Conservation (phyloP, 2,329 filamentous ascomycete genomes). For the Colletotrichum eleusines region DNA sequence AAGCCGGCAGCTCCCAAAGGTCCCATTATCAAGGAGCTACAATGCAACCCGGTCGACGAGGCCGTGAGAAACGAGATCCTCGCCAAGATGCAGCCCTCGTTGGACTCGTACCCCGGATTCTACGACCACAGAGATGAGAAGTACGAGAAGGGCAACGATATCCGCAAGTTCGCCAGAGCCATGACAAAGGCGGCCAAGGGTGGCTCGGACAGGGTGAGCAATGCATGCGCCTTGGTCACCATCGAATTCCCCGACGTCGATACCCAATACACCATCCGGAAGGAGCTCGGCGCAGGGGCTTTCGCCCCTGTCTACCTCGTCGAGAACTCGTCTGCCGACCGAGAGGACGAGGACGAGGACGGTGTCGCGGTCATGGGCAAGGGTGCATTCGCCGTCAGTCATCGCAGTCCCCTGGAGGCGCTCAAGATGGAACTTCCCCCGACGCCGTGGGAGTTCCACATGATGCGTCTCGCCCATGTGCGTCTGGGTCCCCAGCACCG, state of each 20-base stretch:
- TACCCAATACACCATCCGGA: slow-evolving; percentile 80
- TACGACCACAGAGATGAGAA: slow-evolving; percentile 75
- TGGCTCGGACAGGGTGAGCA: slow-evolving; percentile 71
- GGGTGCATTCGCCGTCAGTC: slow-evolving; percentile 67
- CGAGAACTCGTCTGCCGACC: slow-evolving; percentile 73
- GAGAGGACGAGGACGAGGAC: slow-evolving; percentile 60
- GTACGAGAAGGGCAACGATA: slow-evolving; percentile 77
- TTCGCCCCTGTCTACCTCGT: slow-evolving; percentile 96
- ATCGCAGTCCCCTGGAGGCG: slow-evolving; percentile 77
- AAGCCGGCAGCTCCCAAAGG: slow-evolving; percentile 67
- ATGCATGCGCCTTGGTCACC: slow-evolving; percentile 69
- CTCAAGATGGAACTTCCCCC: slow-evolving; percentile 95
- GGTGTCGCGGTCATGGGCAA: slow-evolving; percentile 68
- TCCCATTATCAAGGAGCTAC: slow-evolving; percentile 82
- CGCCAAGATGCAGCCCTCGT: slow-evolving; percentile 76
- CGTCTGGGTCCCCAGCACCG: slow-evolving; percentile 80
- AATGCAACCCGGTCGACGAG: slow-evolving; percentile 93
- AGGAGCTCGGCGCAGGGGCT: slow-evolving; percentile 90
- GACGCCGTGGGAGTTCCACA: slow-evolving; percentile 94
- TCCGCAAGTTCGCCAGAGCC: slow-evolving; percentile 84
- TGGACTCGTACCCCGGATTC: slow-evolving; percentile 83
- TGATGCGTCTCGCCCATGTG: slow-evolving; percentile 84
- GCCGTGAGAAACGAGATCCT: slow-evolving; percentile 80
- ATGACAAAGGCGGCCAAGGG: slow-evolving; percentile 68
- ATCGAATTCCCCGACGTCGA: slow-evolving; percentile 76